Base-by-base conservation (phyloP, 768 basidiomycete genomes). In the Suillus sp. region DNA sequence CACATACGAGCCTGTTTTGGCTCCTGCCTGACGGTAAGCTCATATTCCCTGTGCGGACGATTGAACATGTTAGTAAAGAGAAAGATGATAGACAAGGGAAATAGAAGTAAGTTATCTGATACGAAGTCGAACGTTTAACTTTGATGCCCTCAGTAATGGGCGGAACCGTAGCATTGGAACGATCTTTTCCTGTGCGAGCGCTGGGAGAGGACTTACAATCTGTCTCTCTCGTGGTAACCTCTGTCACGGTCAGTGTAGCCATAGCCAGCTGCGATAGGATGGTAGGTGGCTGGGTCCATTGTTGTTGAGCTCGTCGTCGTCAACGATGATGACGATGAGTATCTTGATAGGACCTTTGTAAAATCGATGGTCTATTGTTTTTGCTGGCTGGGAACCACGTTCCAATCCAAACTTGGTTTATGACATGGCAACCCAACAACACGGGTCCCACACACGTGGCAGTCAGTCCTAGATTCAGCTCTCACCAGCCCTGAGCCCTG, bases 1-100 rank as follows among this genome's bases (percentile, higher is more conserved):
- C 92, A 94, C 92, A 93, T 94, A 63, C 92, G 82, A 6, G 91
- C 90, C 76, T 95, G 93, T 76, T 95, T 93, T 3, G 95, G 95
- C 76, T 96, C 91, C 74, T 96, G 94, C 57, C 94, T 83, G 62
- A 96, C 89, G 38, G 82, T 86, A 69, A 96, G 86, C 63, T 95
- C 88, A 74, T 96, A 96, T 64, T 91, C 86, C 74, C 94, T 95
- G 77, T 18, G 30, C 22, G 38, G 37, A 11, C n/a, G 65, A 48
- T 34, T n/a, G 8, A 45, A 57, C 60, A 47, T 59, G 63, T 54
- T 42, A n/a, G 34, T 62, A 11, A 25, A 18, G 32, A 37, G 42
- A 30, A 62, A 47, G 35, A 42, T 27, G 40, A 54, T 37, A n/a
- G 53, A 22, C 13, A 25, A 47, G 16, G 27, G 53, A 6, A 48